These are phyloP conservation scores for Populus nigra DNA, from an alignment of 345 rosid species.

Conservation along the genomic window DNA sequence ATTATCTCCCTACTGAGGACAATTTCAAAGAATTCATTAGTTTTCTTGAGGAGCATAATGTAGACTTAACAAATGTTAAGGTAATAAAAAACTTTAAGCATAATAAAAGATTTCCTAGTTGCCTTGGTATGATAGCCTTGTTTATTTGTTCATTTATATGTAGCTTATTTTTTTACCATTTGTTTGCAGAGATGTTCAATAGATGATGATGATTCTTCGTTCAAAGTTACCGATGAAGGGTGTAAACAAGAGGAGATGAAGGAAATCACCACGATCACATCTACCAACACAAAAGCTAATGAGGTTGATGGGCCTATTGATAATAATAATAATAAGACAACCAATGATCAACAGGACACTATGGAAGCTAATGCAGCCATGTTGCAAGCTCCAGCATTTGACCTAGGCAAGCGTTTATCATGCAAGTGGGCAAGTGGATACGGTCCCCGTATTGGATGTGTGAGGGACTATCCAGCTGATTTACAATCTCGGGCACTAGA, in stretches of 20 bases:
- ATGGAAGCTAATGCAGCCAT: conserved; percentile 18
- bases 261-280: not conserved
- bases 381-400: conserved; percentile 33
- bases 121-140: not conserved
- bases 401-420: conserved; percentile 45
- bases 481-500: conserved; percentile 57
- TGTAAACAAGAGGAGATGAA: conserved; percentile 13
- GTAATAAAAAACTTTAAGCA: not conserved
- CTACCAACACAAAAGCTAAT: not conserved
- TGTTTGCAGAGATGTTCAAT: conserved; percentile 17
- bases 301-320: not conserved
- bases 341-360: conserved; percentile 2
- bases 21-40: conserved; percentile 29
- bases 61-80: conserved; percentile 27
- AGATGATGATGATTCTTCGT: conserved; percentile 22
- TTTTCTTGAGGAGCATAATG: conserved; percentile 23
- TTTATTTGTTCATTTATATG: not conserved
- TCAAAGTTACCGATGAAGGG: conserved; percentile 23
- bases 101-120: too few species aligned
- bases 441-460: conserved; percentile 72
- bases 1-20: conserved; percentile 29
- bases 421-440: conserved; percentile 74
- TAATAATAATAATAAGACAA: not conserved
- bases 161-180: not conserved
- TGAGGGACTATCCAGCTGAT: conserved; percentile 66